phyloP scores from a whole-genome alignment of 169 alveolate genomes.

The Plasmodium inui region DNA sequence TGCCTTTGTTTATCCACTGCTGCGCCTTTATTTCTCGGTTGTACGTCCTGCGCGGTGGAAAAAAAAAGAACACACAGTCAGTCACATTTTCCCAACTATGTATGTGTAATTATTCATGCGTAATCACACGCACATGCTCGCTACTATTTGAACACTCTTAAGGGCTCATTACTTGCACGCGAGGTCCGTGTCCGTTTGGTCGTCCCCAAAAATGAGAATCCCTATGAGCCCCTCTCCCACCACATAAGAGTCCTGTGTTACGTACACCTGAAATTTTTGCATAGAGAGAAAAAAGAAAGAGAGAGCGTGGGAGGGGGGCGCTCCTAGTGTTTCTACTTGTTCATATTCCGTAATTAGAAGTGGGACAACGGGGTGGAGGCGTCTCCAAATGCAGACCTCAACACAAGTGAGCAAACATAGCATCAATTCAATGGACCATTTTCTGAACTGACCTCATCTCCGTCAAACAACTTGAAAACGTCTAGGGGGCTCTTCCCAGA shows the following conservation, averaged over 20 bases:
- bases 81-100: background rate
- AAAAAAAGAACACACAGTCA: background rate
- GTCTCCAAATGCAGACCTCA: background rate
- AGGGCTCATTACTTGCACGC: slow-evolving; percentile 39
- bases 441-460: slow-evolving; percentile 24
- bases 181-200: slow-evolving; percentile 23
- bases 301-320: background rate
- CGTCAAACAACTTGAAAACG: slow-evolving; percentile 25
- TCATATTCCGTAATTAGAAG: background rate
- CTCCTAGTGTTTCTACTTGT: background rate
- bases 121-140: background rate
- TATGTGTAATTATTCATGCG: background rate
- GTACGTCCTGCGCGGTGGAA: slow-evolving; percentile 19
- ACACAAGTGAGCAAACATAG: background rate
- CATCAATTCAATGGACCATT: background rate
- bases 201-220: slow-evolving; percentile 56
- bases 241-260: slow-evolving; percentile 18
- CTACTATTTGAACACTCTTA: background rate
- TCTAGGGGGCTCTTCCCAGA: slow-evolving; percentile 29
- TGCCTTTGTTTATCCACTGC: slow-evolving; percentile 71
- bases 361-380: background rate
- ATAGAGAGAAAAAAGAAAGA: background rate
- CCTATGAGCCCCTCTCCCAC: slow-evolving; percentile 45
- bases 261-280: slow-evolving; percentile 21
- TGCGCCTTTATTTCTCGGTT: slow-evolving; percentile 56